Evolutionary conservation across 129 eudicot species (phyloP).

Genomic region (Deinandra increscens): DNA sequence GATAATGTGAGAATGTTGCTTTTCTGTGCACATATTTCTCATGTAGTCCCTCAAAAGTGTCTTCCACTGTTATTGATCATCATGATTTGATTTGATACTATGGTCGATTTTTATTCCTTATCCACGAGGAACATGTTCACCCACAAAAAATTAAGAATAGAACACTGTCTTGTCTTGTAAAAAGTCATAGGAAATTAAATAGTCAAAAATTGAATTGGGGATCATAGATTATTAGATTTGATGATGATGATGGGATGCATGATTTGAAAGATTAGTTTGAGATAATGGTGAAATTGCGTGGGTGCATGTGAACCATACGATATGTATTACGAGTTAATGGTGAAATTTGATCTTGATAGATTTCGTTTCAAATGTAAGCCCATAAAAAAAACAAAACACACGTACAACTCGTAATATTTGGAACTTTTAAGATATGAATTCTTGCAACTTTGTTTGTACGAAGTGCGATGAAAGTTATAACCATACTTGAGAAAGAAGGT

Average conservation of each 20-base stretch:
- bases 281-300: neutral
- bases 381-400: too few species aligned
- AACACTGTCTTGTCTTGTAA: neutral
- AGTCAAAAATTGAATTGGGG: neutral
- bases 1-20: conserved; percentile 8
- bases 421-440: too few species aligned
- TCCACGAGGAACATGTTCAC: conserved; percentile 20
- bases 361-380: neutral
- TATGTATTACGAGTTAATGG: neutral
- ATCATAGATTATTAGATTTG: too few species aligned
- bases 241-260: neutral
- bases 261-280: too few species aligned
- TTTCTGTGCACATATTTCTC: conserved; percentile 21
- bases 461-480: too few species aligned
- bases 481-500: too few species aligned
- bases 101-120: neutral
- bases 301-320: neutral
- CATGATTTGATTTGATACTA: neutral
- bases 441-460: too few species aligned
- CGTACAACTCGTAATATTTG: too few species aligned
- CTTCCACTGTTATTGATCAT: conserved; percentile 11
- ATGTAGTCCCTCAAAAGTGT: conserved; percentile 21
- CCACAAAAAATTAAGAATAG: neutral
- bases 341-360: neutral
- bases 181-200: neutral